These are phyloP conservation scores for Tetragonia tetragonoides DNA, from an alignment of 148 eudicot genomes.

Conservation along the genomic window DNA sequence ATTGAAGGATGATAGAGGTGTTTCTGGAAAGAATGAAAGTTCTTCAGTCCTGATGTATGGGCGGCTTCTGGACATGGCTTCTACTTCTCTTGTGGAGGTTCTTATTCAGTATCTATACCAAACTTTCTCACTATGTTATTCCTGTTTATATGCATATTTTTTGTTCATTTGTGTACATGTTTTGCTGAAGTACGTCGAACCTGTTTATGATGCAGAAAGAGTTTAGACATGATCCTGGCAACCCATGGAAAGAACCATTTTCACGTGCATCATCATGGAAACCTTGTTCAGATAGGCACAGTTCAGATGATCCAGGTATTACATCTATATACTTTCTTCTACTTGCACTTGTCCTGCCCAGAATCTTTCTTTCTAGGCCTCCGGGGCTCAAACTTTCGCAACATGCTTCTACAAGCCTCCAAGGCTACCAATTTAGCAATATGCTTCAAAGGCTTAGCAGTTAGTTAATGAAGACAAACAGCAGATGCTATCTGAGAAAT, in stretches of 20 bases:
- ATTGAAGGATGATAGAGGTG: conserved; percentile 34
- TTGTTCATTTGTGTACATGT: neutral
- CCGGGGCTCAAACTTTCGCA: neutral
- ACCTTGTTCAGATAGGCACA: conserved; percentile 66
- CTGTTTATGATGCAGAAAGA: conserved; percentile 42
- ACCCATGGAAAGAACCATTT: conserved; percentile 51
- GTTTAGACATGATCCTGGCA: conserved; percentile 31
- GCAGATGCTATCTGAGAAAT: neutral
- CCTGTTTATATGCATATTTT: neutral
- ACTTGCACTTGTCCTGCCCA: neutral
- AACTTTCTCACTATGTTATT: neutral
- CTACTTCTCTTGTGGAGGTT: conserved; percentile 66
- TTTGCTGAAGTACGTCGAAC: conserved; percentile 3
- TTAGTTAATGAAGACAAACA: neutral
- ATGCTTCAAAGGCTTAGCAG: neutral
- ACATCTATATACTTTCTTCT: neutral
- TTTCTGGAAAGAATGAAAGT: conserved; percentile 24
- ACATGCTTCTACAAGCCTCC: neutral
- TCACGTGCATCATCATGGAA: conserved; percentile 54
- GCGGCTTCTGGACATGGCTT: conserved; percentile 63
- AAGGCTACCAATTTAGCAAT: neutral
- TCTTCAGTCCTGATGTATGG: conserved; percentile 58
- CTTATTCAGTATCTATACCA: conserved; percentile 8
- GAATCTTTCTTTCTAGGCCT: neutral
- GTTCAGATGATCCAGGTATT: conserved; percentile 33